Evolutionary conservation across 495 filamentous ascomycete genomes (phyloP).

Genomic region (Penicillium lividum): DNA sequence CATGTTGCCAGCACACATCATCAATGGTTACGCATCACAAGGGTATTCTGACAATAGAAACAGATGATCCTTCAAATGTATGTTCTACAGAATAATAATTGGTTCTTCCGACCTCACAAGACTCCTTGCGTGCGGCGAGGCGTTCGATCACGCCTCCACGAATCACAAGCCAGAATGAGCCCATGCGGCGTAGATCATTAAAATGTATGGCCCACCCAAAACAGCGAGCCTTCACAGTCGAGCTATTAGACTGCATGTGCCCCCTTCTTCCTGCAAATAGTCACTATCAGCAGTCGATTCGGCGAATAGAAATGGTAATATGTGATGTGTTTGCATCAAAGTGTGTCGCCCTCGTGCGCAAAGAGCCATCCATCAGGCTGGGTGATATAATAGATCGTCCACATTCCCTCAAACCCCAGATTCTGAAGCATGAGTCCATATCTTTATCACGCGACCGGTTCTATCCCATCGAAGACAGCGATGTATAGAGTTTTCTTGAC

Average conservation of each 20-base stretch:
- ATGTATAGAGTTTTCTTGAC: slow-evolving; percentile 2
- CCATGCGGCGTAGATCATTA: slow-evolving; percentile 6
- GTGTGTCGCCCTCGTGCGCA: not conserved
- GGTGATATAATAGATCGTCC: not conserved
- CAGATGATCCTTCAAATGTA: not conserved
- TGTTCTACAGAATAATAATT: not conserved
- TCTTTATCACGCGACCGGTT: slow-evolving; percentile 5
- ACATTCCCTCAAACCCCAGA: not conserved
- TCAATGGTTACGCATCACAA: not conserved
- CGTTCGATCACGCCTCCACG: slow-evolving; percentile 7
- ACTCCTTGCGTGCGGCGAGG: not conserved
- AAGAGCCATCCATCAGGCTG: not conserved
- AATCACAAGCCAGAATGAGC: slow-evolving; percentile 2
- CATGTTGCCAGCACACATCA: not conserved
- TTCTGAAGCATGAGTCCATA: not conserved
- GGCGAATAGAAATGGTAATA: not conserved
- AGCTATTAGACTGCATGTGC: not conserved
- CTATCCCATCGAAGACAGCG: too few relatives aligned
- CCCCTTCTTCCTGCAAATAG: not conserved
- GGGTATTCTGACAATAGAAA: not conserved
- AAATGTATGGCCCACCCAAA: slow-evolving; percentile 1
- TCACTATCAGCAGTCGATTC: not conserved
- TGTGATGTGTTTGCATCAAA: not conserved
- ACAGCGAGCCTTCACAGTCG: not conserved
- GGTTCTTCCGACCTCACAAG: not conserved